These are phyloP conservation scores for Podospora tetraspora DNA, from an alignment of 495 filamentous ascomycete genomes.

Conservation along the genomic window DNA sequence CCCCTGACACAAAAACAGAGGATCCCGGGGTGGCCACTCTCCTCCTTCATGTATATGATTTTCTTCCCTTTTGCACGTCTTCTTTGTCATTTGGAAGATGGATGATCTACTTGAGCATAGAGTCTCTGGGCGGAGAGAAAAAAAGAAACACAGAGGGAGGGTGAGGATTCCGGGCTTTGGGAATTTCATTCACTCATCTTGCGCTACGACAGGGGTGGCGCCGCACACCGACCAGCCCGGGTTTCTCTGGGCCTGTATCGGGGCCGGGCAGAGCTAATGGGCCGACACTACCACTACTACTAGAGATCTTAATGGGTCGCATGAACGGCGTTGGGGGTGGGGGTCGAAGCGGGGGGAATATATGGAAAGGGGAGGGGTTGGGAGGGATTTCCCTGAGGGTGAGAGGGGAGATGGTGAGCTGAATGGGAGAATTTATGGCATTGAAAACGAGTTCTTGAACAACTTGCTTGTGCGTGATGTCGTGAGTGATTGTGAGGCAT, in stretches of 20 bases:
- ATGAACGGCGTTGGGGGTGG: conserved; percentile 14
- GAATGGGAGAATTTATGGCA: not conserved
- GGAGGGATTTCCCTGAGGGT: not conserved
- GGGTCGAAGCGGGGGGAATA: not conserved
- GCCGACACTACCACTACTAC: not conserved
- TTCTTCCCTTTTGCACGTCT: not conserved
- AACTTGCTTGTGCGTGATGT: not conserved
- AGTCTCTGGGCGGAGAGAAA: conserved; percentile 3
- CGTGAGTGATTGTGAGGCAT: not conserved
- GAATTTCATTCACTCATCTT: not conserved
- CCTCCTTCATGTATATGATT: conserved; percentile 20
- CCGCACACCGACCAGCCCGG: conserved; percentile 5
- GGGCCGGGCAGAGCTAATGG: conserved; percentile 12
- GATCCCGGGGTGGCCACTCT: not conserved
- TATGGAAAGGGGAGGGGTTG: not conserved
- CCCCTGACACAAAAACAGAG: not conserved
- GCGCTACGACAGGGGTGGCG: not conserved
- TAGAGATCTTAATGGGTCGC: conserved; percentile 16
- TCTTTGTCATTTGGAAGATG: conserved; percentile 8
- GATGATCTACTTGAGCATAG: conserved; percentile 13
- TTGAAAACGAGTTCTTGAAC: not conserved
- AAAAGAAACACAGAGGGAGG: not conserved
- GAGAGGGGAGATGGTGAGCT: not conserved
- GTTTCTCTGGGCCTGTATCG: conserved; percentile 7
- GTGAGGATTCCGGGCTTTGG: not conserved